These are phyloP conservation scores for Albugo laibachii DNA, from an alignment of 352 stramenopile species.

Conservation along the genomic window DNA sequence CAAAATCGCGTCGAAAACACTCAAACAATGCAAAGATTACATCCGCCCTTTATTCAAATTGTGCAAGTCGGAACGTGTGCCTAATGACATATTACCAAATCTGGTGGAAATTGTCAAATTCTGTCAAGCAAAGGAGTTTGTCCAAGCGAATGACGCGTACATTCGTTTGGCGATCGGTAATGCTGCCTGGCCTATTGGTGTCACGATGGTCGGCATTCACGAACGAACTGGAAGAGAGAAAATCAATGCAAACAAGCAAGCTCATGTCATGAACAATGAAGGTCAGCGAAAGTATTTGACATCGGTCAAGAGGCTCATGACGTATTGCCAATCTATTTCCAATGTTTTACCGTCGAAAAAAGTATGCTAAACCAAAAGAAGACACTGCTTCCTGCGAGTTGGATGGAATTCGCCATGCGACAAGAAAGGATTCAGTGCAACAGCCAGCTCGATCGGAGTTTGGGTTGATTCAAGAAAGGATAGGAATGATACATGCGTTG, in stretches of 20 bases:
- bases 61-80: slow-evolving; percentile 84
- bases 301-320: slow-evolving; percentile 95
- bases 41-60: slow-evolving; percentile 95
- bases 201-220: slow-evolving; percentile 99
- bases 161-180: slow-evolving; percentile 96
- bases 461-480: slow-evolving; percentile 48
- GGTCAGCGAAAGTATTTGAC: slow-evolving; percentile 96
- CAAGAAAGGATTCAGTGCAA: slow-evolving; percentile 4
- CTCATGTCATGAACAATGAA: slow-evolving; percentile 99
- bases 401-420: no score
- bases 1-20: slow-evolving; percentile 90
- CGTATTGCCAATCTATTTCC: slow-evolving; percentile 85
- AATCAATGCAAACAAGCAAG: slow-evolving; percentile 95
- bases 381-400: no score
- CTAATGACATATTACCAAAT: slow-evolving; percentile 69
- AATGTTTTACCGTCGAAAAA: slow-evolving; percentile 75
- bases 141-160: slow-evolving; percentile 94
- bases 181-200: slow-evolving; percentile 95
- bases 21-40: slow-evolving; percentile 98
- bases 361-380: slow-evolving; percentile 29
- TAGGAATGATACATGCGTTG: slow-evolving; percentile 77
- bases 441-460: slow-evolving; percentile 27
- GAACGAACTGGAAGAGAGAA: slow-evolving; percentile 87
- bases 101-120: slow-evolving; percentile 89
- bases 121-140: slow-evolving; percentile 85